Conservation (phyloP, 441 rosid species). For the Syzygium malaccense region DNA sequence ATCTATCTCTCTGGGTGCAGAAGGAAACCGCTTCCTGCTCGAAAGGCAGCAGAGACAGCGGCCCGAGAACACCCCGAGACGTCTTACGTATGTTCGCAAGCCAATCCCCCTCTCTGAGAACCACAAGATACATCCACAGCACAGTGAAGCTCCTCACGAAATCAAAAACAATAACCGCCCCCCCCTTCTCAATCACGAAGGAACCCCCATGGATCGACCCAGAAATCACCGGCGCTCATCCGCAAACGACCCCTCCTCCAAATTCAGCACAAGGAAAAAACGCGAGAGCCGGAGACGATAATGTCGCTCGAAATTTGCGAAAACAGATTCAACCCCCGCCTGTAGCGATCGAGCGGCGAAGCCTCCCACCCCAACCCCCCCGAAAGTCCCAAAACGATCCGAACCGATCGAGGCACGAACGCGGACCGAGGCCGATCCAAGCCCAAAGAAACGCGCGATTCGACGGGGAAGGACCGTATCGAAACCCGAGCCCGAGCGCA, state of each 20-base stretch:
- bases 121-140: constrained; percentile 69
- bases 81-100: constrained; percentile 48
- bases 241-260: neutral
- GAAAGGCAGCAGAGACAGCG: constrained; percentile 23
- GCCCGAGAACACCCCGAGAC: constrained; percentile 58
- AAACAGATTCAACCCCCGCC: neutral
- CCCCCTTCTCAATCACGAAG: constrained; percentile 14
- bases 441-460: neutral
- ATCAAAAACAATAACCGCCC: too few species aligned
- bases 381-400: neutral
- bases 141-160: neutral
- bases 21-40: constrained; percentile 21
- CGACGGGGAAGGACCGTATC: neutral
- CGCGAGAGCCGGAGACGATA: neutral
- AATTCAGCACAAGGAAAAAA: neutral
- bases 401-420: neutral
- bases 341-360: neutral
- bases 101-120: constrained; percentile 37
- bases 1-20: constrained; percentile 66
- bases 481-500: neutral
- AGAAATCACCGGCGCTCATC: constrained; percentile 2
- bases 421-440: neutral
- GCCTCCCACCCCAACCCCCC: neutral
- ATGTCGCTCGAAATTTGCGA: neutral
- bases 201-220: constrained; percentile 15